Conservation (phyloP, 441 rosid species). For the Viola pubescens region DNA sequence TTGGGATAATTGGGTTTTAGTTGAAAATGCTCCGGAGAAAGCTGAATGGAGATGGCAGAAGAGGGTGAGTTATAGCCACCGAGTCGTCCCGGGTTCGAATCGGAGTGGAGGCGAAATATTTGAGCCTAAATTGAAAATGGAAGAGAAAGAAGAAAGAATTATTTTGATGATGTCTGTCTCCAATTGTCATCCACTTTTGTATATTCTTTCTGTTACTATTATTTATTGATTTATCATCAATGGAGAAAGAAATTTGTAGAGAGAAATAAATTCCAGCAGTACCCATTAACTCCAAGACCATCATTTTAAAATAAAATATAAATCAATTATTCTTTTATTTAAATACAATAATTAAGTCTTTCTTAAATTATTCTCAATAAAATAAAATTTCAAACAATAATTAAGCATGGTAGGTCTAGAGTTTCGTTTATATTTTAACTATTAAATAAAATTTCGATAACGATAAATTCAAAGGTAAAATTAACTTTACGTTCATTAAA, state of each 20-base stretch:
- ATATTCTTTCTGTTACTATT: conserved; percentile 12
- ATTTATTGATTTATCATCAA: conserved; percentile 20
- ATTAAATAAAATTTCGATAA: too few species aligned
- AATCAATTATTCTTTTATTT: background rate
- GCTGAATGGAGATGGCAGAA: conserved; percentile 48
- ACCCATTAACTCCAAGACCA: background rate
- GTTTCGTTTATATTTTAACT: too few species aligned
- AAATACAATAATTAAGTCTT: too few species aligned
- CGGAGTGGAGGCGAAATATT: conserved; percentile 14
- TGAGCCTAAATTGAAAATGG: conserved; percentile 1
- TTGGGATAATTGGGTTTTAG: conserved; percentile 3
- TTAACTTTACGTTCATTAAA: too few species aligned
- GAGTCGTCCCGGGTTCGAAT: conserved; percentile 71
- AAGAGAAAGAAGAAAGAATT: conserved; percentile 5
- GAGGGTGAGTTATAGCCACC: conserved; percentile 40
- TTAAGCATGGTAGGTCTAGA: too few species aligned
- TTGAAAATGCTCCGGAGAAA: conserved; percentile 19
- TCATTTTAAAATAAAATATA: background rate
- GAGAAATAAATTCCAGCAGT: conserved; percentile 8
- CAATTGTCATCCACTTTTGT: conserved; percentile 21
- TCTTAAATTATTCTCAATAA: background rate
- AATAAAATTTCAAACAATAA: background rate
- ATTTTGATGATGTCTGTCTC: conserved; percentile 11
- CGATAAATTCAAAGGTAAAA: too few species aligned
- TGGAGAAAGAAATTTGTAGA: conserved; percentile 14